phyloP scores from a whole-genome alignment of 2,329 filamentous ascomycete genomes.

The Ceratocystis huliohia region DNA sequence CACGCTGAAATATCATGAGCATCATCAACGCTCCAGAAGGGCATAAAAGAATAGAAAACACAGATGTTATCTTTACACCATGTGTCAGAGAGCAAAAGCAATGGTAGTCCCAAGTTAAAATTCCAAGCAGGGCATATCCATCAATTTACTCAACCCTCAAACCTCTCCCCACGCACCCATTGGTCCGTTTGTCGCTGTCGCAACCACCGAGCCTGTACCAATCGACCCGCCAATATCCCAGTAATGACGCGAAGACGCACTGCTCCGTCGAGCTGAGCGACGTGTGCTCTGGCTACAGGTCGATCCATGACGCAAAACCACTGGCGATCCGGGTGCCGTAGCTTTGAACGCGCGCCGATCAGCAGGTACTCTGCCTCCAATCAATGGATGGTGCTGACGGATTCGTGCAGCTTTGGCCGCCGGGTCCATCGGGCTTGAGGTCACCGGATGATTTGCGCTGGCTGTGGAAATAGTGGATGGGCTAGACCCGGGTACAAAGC shows the following conservation, averaged over 20 bases:
- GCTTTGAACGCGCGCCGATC: slow-evolving; percentile 47
- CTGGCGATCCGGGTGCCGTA: slow-evolving; percentile 37
- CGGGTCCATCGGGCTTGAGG: slow-evolving; percentile 46
- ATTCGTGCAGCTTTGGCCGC: slow-evolving; percentile 72
- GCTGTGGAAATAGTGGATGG: slow-evolving; percentile 33
- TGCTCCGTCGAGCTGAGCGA: slow-evolving; percentile 54
- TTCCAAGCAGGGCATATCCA: no score
- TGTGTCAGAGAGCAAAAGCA: not conserved
- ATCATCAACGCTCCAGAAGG: not conserved
- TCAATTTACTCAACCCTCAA: slow-evolving; percentile 25
- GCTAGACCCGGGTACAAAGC: slow-evolving; percentile 45
- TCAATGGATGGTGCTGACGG: slow-evolving; percentile 76
- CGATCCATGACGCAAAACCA: slow-evolving; percentile 38
- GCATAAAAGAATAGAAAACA: slow-evolving; percentile 2
- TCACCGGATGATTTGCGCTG: slow-evolving; percentile 35
- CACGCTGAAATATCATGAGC: not conserved
- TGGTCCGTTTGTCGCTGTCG: slow-evolving; percentile 40
- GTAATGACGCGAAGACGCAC: slow-evolving; percentile 67
- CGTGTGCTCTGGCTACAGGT: slow-evolving; percentile 84
- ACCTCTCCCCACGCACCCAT: slow-evolving; percentile 73
- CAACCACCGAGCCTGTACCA: slow-evolving; percentile 58
- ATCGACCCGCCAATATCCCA: slow-evolving; percentile 82
- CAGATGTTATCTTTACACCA: not conserved
- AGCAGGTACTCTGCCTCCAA: slow-evolving; percentile 45
- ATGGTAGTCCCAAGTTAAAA: not conserved